Percentiles rank a stretch among this genome's conserved stretches.
phyloP scores from a whole-genome alignment of 2,329 filamentous ascomycete genomes.

The Colletotrichum gigasporum region DNA sequence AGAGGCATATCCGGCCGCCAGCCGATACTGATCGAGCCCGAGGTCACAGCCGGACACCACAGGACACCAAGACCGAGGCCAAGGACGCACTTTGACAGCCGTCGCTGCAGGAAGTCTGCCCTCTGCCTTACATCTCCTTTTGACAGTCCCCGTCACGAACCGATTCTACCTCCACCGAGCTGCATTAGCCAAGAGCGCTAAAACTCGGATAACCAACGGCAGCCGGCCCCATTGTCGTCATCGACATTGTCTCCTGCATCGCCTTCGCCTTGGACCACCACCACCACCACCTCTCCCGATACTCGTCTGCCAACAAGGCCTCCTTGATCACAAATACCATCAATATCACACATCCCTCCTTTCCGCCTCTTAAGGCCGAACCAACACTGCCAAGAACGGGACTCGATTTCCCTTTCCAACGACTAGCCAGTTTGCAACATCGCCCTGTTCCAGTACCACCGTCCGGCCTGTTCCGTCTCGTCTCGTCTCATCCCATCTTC shows the following conservation, averaged over 20 bases:
- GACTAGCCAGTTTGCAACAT: not conserved
- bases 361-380: not conserved
- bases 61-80: no score
- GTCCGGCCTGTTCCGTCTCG: constrained; percentile 20
- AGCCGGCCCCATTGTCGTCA: constrained; percentile 2
- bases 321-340: no score
- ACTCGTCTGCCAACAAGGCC: no score
- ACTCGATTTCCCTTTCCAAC: not conserved
- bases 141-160: not conserved
- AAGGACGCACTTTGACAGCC: no score
- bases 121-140: not conserved
- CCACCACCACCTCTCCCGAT: not conserved
- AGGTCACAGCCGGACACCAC: not conserved
- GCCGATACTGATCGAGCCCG: not conserved
- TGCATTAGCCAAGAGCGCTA: constrained; percentile 8
- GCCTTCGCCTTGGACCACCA: not conserved
- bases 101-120: no score
- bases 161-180: not conserved
- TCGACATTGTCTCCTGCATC: not conserved
- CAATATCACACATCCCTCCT: no score
- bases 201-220: constrained; percentile 1
- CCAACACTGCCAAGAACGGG: not conserved
- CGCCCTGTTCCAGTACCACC: not conserved
- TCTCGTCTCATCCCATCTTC: constrained; percentile 26
- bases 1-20: not conserved